Evolutionary conservation across 768 basidiomycete species (phyloP).

Genomic region (Kwoniella sp.): DNA sequence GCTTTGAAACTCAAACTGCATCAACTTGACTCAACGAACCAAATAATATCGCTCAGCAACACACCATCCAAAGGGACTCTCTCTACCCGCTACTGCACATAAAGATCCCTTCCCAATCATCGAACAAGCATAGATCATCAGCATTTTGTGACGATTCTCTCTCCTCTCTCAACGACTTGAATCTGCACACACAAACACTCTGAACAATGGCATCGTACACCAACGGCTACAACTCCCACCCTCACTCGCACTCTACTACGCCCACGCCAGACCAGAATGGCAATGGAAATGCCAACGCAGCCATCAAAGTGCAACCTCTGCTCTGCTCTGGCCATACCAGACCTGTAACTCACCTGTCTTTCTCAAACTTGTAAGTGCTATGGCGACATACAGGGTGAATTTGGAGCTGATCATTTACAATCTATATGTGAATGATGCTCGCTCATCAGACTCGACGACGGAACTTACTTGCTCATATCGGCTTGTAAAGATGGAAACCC

Average conservation of each 20-base stretch:
- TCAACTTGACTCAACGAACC: background rate
- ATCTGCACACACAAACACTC: background rate
- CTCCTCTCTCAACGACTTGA: background rate
- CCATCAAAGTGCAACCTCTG: constrained; percentile 53
- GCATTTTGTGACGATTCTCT: background rate
- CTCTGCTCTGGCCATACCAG: constrained; percentile 59
- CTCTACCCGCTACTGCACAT: too few species aligned
- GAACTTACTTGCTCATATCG: constrained; percentile 85
- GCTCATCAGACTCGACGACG: constrained; percentile 67
- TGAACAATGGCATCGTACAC: constrained; percentile 18
- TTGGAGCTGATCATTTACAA: constrained; percentile 40
- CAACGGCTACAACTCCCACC: constrained; percentile 35
- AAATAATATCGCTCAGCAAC: background rate
- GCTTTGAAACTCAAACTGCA: background rate
- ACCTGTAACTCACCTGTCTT: constrained; percentile 86
- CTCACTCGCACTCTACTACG: constrained; percentile 26
- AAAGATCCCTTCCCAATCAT: background rate
- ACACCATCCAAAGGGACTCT: too few species aligned
- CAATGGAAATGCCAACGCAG: constrained; percentile 7
- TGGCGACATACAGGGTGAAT: constrained; percentile 22
- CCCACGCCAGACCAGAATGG: constrained; percentile 14
- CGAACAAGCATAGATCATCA: too few species aligned
- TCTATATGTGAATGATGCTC: constrained; percentile 39
- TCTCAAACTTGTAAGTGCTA: constrained; percentile 63
- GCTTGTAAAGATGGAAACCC: constrained; percentile 99